Percentiles rank a stretch among this genome's conserved stretches.
phyloP scores from a whole-genome alignment of 441 rosid species.

The Bruguiera hainesii region DNA sequence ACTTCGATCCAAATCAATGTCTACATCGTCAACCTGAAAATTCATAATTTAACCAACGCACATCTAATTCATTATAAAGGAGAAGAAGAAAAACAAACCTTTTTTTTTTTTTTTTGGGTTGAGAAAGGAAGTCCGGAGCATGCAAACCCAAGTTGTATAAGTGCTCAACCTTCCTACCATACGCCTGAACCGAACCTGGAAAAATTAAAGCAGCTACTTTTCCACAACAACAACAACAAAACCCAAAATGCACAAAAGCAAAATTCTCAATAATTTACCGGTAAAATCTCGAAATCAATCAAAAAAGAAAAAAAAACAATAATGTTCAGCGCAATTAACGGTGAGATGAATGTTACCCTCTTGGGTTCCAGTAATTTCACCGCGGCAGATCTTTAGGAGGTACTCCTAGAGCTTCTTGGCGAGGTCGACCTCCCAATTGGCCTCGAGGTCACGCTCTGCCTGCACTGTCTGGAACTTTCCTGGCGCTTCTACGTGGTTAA shows the following conservation, averaged over 20 bases:
- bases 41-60: constrained; percentile 1
- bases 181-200: constrained; percentile 88
- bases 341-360: constrained; percentile 33
- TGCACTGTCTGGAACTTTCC: constrained; percentile 53
- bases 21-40: constrained; percentile 80
- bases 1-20: constrained; percentile 55
- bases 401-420: constrained; percentile 78
- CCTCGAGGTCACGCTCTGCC: constrained; percentile 75
- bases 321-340: constrained; percentile 85
- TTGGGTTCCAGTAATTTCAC: constrained; percentile 53
- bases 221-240: constrained; percentile 15
- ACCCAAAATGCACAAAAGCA: not conserved
- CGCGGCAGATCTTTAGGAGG: constrained; percentile 71
- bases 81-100: constrained; percentile 36
- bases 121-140: constrained; percentile 81
- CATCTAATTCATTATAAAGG: not conserved
- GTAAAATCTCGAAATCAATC: not conserved
- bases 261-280: too few species aligned
- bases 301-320: not conserved
- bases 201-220: constrained; percentile 85
- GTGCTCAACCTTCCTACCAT: constrained; percentile 90
- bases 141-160: constrained; percentile 78
- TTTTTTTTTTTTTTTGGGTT: constrained; percentile 28
- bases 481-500: constrained; percentile 26
- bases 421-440: constrained; percentile 88